Percentiles rank a stretch among this genome's conserved stretches.
Evolutionary conservation across 2,329 filamentous ascomycete genomes (phyloP).

Genomic region (Aphanocladium album): DNA sequence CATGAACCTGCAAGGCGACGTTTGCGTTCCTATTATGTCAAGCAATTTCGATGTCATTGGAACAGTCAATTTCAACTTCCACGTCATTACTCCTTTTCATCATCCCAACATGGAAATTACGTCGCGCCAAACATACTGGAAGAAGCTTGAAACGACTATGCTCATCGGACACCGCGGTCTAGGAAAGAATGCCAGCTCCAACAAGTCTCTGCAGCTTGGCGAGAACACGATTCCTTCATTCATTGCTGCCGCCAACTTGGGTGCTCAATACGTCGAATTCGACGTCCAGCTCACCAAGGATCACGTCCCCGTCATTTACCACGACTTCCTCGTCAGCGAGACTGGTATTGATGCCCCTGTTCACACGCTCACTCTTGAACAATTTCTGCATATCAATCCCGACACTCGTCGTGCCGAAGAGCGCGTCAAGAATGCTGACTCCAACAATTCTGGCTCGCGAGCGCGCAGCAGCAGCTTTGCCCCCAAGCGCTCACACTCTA

Average conservation of each 20-base stretch:
- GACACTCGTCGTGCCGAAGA: conserved; percentile 38
- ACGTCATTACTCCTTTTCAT: conserved; percentile 88
- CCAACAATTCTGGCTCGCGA: conserved; percentile 14
- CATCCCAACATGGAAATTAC: conserved; percentile 93
- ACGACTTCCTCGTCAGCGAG: conserved; percentile 96
- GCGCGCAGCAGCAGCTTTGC: conserved; percentile 35
- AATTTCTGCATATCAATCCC: conserved; percentile 83
- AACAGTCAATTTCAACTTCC: conserved; percentile 92
- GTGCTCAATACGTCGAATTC: conserved; percentile 69
- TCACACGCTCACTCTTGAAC: conserved; percentile 88
- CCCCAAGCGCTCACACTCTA: conserved; percentile 49
- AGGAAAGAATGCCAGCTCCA: conserved; percentile 82
- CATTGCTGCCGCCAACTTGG: conserved; percentile 90
- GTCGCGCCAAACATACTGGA: conserved; percentile 93
- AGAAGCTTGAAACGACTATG: conserved; percentile 84
- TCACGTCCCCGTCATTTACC: conserved; percentile 95
- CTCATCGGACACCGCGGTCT: conserved; percentile 68
- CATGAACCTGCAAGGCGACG: conserved; percentile 88
- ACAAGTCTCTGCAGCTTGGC: conserved; percentile 85
- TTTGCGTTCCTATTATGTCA: conserved; percentile 85
- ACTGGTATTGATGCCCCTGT: conserved; percentile 96
- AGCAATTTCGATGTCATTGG: conserved; percentile 86
- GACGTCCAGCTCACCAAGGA: conserved; percentile 99
- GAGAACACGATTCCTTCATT: conserved; percentile 97
- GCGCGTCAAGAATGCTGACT: conserved; percentile 18